Evolutionary conservation across 73 alveolate genomes (phyloP), one percentile per base, ranked within the genome.

Genomic region (Paramecium tetraurelia): DNA sequence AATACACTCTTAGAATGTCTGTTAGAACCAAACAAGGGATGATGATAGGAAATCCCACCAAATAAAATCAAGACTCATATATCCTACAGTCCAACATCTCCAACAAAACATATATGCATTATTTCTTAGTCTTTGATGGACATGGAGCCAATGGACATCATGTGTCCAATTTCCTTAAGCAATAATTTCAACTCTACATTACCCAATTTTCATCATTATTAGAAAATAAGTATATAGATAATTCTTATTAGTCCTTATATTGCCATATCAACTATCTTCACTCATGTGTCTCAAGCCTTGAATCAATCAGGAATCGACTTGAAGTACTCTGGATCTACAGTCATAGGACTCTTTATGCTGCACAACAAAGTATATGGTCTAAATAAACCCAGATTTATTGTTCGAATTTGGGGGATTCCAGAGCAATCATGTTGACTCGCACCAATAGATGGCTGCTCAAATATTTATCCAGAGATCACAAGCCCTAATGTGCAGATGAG

Each of bases 391-490:
- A 72, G 86, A 80, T 96, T 20, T 95, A 85, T 83, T 94, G 98
- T 86, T 97, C 98, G 36, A 97, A 97, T 89, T 93, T 94, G 9
- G 99, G 99, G 1, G 99, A 97, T 89, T 96, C 98, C 33, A 89
- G 99, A 85, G 99, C 99, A 11, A 92, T 97, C 12, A 77, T 94
- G 35, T 95, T 97, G 7, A 90, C 93, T 46, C 41, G 92, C 18
- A 10, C 31, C 3, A 57, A 84, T 31, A 80, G 46, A 27, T 92
- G 97, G 97, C 89, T 89, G 16, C 80, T 95, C 85, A 88, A 94
- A 58, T 95, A 97, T 16, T 92, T 98, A 36, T 96, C 99, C 3
- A 89, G 99, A 58, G 99, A 98, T 95, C 99, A 98, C 87, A 98
- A 97, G 83, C 99, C 99, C 12, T 97, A 95, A 16, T 92, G 86